Evolutionary conservation across 2,329 filamentous ascomycete genomes (phyloP).

Genomic region (Microsporum ferrugineum): DNA sequence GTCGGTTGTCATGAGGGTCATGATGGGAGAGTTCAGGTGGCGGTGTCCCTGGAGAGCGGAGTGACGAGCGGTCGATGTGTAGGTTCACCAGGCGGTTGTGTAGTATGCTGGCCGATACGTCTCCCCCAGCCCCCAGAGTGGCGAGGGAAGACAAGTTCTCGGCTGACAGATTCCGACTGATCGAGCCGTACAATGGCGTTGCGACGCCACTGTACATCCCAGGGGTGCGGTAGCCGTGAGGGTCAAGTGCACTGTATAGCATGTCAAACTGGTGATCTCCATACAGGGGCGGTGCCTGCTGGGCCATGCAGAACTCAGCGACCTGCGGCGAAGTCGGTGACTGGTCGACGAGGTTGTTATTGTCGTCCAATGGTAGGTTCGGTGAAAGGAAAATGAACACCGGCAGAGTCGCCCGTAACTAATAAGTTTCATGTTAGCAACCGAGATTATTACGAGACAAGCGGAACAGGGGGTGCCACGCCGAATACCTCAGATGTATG

Average conservation of each 20-base stretch:
- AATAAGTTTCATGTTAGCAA: conserved; percentile 13
- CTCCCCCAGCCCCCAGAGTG: conserved; percentile 31
- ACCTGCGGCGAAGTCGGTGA: conserved; percentile 40
- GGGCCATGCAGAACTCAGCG: conserved; percentile 44
- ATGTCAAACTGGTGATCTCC: conserved; percentile 82
- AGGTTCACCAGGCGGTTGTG: conserved; percentile 56
- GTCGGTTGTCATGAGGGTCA: neutral
- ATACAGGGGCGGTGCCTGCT: conserved; percentile 80
- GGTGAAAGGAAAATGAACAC: conserved; percentile 93
- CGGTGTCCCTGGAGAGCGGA: neutral
- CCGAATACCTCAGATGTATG: conserved; percentile 70
- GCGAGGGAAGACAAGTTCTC: conserved; percentile 60
- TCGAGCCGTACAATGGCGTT: conserved; percentile 63
- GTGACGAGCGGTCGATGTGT: conserved; percentile 18
- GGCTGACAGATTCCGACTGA: conserved; percentile 60
- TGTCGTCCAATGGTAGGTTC: conserved; percentile 75
- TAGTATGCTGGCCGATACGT: conserved; percentile 53
- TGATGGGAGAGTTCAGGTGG: neutral
- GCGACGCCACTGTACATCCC: conserved; percentile 55
- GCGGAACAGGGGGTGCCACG: neutral
- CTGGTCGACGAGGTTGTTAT: conserved; percentile 63
- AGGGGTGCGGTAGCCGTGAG: conserved; percentile 69
- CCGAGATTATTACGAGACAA: conserved; percentile 10
- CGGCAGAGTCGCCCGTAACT: conserved; percentile 80
- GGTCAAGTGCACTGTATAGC: conserved; percentile 78